Evolutionary conservation across 2,329 filamentous ascomycete species (phyloP).

Genomic region (Lasiodiplodia sp.): DNA sequence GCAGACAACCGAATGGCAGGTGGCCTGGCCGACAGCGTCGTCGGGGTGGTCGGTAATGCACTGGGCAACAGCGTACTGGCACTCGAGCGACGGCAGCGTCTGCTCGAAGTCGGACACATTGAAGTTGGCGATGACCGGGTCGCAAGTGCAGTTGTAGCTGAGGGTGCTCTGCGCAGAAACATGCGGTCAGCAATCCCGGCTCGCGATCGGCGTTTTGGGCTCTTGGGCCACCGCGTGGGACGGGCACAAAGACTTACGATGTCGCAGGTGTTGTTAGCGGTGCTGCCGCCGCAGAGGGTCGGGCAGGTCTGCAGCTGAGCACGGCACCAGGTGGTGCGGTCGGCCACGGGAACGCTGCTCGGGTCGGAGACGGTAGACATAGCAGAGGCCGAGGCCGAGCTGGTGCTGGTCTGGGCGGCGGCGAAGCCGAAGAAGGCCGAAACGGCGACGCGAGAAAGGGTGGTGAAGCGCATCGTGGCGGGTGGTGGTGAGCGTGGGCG

Average conservation of each 20-base stretch:
- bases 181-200: conserved; percentile 35
- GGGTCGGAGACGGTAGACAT: conserved; percentile 39
- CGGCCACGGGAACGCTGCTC: conserved; percentile 45
- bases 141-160: conserved; percentile 64
- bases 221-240: not conserved
- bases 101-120: conserved; percentile 63
- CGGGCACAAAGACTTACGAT: conserved; percentile 53
- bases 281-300: conserved; percentile 62
- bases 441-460: conserved; percentile 19
- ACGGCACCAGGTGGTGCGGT: conserved; percentile 62
- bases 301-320: conserved; percentile 67
- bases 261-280: conserved; percentile 62
- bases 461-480: conserved; percentile 29
- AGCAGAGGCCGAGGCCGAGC: conserved; percentile 2
- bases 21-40: conserved; percentile 49
- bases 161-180: conserved; percentile 54
- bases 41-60: conserved; percentile 57
- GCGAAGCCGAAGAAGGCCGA: conserved; percentile 27
- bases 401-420: conserved; percentile 20
- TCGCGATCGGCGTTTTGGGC: conserved; percentile 3
- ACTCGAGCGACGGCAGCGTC: conserved; percentile 58
- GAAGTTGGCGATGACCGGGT: conserved; percentile 59
- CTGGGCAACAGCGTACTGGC: conserved; percentile 39
- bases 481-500: conserved; percentile 1
- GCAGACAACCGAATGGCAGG: conserved; percentile 61